A percentile compares a stretch with the other conserved stretches of the same genome.
phyloP scores from a whole-genome alignment of 306 rosid species.

The Alnus rubra region DNA sequence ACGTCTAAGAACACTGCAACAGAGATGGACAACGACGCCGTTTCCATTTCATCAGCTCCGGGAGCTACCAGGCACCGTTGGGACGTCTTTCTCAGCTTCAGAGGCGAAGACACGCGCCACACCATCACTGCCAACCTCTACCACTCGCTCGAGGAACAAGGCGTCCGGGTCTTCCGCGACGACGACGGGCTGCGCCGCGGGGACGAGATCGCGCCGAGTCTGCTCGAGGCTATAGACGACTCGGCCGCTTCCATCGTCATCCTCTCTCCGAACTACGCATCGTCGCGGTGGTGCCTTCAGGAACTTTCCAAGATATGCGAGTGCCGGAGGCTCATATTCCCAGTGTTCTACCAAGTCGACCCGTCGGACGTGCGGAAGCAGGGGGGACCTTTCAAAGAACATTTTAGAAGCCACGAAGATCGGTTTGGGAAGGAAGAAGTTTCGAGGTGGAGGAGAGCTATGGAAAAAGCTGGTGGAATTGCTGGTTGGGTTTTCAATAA shows the following conservation, averaged over 20 bases:
- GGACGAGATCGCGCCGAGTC: conserved; percentile 39
- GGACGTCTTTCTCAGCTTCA: conserved; percentile 63
- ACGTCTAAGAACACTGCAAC: background rate
- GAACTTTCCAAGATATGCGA: conserved; percentile 53
- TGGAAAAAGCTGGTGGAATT: conserved; percentile 54
- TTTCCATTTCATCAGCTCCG: conserved; percentile 6
- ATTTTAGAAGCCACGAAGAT: conserved; percentile 27
- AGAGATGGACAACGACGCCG: background rate
- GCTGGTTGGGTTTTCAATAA: conserved; percentile 38
- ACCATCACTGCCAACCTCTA: conserved; percentile 32
- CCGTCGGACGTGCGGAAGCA: conserved; percentile 56
- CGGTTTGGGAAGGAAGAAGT: background rate
- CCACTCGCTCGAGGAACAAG: conserved; percentile 26
- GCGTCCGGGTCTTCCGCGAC: conserved; percentile 48
- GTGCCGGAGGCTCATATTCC: conserved; percentile 42
- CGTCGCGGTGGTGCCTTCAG: conserved; percentile 49
- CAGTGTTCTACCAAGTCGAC: conserved; percentile 47
- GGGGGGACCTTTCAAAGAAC: conserved; percentile 37
- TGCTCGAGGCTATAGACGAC: conserved; percentile 57
- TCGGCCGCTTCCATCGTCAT: conserved; percentile 54
- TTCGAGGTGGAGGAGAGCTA: conserved; percentile 46
- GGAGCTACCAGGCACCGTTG: conserved; percentile 50
- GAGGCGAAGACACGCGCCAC: conserved; percentile 46
- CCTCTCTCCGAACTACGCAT: conserved; percentile 45
- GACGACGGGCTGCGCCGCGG: conserved; percentile 46